Conservation (phyloP, 371 early-diverging fungal genomes). For the Rhizopus delemar region DNA sequence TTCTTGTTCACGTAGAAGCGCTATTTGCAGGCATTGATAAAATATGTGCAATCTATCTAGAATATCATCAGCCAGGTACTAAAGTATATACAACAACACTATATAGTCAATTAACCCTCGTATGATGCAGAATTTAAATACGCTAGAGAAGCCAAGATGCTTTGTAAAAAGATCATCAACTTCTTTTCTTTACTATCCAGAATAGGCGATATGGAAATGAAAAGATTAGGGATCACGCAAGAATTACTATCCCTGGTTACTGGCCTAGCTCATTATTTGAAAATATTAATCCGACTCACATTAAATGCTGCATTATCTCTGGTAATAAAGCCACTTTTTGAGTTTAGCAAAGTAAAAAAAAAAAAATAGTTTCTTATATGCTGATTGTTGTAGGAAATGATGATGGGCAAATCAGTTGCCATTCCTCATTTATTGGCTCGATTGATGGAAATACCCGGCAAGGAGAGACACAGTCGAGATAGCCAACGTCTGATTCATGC, state of each 20-base stretch:
- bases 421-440: conserved; percentile 62
- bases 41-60: conserved; percentile 29
- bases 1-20: conserved; percentile 91
- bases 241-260: conserved; percentile 90
- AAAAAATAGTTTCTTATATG: neutral
- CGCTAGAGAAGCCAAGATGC: conserved; percentile 79
- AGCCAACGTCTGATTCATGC: conserved; percentile 49
- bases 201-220: conserved; percentile 68
- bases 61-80: conserved; percentile 40
- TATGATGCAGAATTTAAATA: conserved; percentile 66
- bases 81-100: neutral
- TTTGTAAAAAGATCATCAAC: conserved; percentile 78
- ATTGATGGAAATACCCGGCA: conserved; percentile 63
- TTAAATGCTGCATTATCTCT: conserved; percentile 85
- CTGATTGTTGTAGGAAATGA: conserved; percentile 30
- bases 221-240: conserved; percentile 76
- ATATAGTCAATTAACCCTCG: neutral
- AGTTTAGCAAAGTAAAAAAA: neutral
- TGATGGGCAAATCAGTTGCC: conserved; percentile 41
- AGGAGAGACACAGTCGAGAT: conserved; percentile 48
- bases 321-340: conserved; percentile 21
- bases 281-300: conserved; percentile 85
- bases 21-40: conserved; percentile 88
- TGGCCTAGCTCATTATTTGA: conserved; percentile 89
- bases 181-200: conserved; percentile 90